These are phyloP conservation scores for Emydomyces testavorans DNA, from an alignment of 2,329 filamentous ascomycete genomes.

Conservation along the genomic window DNA sequence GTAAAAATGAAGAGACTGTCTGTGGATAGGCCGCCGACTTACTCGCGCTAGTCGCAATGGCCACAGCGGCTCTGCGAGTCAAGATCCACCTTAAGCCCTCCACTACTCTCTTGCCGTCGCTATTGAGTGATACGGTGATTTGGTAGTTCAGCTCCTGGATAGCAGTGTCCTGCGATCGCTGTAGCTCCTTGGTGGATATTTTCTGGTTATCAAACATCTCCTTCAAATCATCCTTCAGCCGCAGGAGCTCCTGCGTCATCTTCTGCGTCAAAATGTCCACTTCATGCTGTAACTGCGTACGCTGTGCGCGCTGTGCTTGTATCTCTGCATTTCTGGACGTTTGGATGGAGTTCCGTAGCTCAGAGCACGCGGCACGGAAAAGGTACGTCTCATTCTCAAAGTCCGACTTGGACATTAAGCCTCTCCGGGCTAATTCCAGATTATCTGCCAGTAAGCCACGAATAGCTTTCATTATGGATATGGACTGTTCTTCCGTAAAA, in stretches of 20 bases:
- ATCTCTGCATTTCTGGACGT: slow-evolving; percentile 65
- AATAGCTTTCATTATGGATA: slow-evolving; percentile 86
- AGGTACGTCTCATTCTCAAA: slow-evolving; percentile 93
- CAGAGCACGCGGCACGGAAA: slow-evolving; percentile 85
- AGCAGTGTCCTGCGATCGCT: slow-evolving; percentile 71
- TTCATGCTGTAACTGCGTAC: slow-evolving; percentile 81
- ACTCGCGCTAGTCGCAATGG: slow-evolving; percentile 44
- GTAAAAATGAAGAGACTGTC: too few species aligned
- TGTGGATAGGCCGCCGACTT: slow-evolving; percentile 16
- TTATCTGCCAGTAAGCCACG: slow-evolving; percentile 65
- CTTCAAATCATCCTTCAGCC: slow-evolving; percentile 80
- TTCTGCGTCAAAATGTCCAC: slow-evolving; percentile 83
- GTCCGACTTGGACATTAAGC: slow-evolving; percentile 77
- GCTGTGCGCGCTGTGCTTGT: slow-evolving; percentile 70
- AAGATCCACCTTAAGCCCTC: slow-evolving; percentile 83
- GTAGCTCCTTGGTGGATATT: slow-evolving; percentile 80
- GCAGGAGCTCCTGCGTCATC: slow-evolving; percentile 68
- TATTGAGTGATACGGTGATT: slow-evolving; percentile 80
- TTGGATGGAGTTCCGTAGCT: slow-evolving; percentile 75
- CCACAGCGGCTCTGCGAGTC: slow-evolving; percentile 52
- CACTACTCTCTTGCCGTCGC: slow-evolving; percentile 82
- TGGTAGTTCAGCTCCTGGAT: slow-evolving; percentile 95
- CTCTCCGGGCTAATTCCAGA: slow-evolving; percentile 65
- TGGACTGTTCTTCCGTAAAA: slow-evolving; percentile 62
- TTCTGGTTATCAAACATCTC: slow-evolving; percentile 94